phyloP scores from a whole-genome alignment of 2,329 filamentous ascomycete genomes.

The Cladophialophora immunda region DNA sequence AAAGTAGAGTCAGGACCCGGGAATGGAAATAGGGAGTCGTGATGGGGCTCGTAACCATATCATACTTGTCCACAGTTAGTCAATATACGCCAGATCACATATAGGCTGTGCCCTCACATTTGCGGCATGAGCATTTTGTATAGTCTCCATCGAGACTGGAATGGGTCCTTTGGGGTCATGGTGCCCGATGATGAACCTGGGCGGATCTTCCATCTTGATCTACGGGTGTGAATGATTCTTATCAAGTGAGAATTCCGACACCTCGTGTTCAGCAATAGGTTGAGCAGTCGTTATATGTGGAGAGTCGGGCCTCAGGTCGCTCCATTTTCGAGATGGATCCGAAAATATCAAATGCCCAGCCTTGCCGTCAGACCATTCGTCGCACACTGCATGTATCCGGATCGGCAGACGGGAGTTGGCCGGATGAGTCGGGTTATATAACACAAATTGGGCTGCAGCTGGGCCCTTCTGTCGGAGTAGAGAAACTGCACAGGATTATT shows the following conservation, averaged over 20 bases:
- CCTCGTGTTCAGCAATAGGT: background rate
- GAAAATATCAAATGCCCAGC: background rate
- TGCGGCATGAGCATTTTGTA: slow-evolving; percentile 65
- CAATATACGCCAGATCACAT: slow-evolving; percentile 8
- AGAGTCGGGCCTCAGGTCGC: background rate
- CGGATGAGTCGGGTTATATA: background rate
- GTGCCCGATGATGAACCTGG: slow-evolving; percentile 68
- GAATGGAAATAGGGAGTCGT: slow-evolving; percentile 69
- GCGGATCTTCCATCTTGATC: slow-evolving; percentile 44
- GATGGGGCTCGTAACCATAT: slow-evolving; percentile 70
- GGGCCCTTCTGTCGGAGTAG: background rate
- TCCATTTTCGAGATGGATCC: slow-evolving; percentile 1
- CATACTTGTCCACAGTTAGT: slow-evolving; percentile 60
- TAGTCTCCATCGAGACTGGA: slow-evolving; percentile 59
- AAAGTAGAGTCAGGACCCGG: slow-evolving; percentile 63
- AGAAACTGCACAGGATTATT: background rate
- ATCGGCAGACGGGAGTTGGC: background rate
- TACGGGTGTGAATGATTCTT: background rate
- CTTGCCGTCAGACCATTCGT: slow-evolving; percentile 7
- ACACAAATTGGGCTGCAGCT: background rate
- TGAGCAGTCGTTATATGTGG: background rate
- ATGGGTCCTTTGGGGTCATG: slow-evolving; percentile 64
- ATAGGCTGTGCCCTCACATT: slow-evolving; percentile 53
- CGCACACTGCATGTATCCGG: background rate
- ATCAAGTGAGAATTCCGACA: background rate